Evolutionary conservation across 352 stramenopile species (phyloP), one percentile per base, ranked within the genome.

Genomic region (Phytophthora pisi): DNA sequence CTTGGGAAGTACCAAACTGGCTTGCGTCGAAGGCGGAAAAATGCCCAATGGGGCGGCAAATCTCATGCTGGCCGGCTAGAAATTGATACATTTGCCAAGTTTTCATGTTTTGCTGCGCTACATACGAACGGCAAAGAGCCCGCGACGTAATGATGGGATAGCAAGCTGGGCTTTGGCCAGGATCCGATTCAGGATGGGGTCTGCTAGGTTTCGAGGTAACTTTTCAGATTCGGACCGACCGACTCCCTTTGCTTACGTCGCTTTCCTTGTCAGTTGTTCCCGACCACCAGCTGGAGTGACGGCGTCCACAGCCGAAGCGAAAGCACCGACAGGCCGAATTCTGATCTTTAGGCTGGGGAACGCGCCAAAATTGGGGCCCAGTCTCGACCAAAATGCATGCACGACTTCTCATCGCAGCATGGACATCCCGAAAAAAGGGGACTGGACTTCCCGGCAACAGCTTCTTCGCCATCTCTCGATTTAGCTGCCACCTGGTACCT

Each of bases 41-140:
- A 75, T 72, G 58, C 52, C 61, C 57, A 75, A 75, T 75, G 61
- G 20, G 13, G 3, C 26, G 26, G 67, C 62, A 68, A 75, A 75
- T 75, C 56, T 59, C 58, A 59, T 60, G 67, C 62, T 71, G 57
- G 30, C n/a, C 7, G n/a, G 15, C 5, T 16, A 46, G 11, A 13
- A 28, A 50, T 50, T 61, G 11, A 50, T 50, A 50, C 43, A 50
- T 50, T 15, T 26, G 43, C 43, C 0, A 50, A 16, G 51, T 31
- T 31, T 31, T 31, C 28, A 31, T 5, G 28, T 49, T 55, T 36
- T n/a, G 1, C 6, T 34, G 23, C 11, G 4, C 26, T 52, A 62
- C 64, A 68, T 57, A 57, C 61, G 47, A 56, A 65, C 66, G 53
- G 54, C 45, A 72, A 55, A 70, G 24, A 58, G 36, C 18, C 49